phyloP scores from a whole-genome alignment of 2,329 filamentous ascomycete species.

The Cladosporium cucumerinum region DNA sequence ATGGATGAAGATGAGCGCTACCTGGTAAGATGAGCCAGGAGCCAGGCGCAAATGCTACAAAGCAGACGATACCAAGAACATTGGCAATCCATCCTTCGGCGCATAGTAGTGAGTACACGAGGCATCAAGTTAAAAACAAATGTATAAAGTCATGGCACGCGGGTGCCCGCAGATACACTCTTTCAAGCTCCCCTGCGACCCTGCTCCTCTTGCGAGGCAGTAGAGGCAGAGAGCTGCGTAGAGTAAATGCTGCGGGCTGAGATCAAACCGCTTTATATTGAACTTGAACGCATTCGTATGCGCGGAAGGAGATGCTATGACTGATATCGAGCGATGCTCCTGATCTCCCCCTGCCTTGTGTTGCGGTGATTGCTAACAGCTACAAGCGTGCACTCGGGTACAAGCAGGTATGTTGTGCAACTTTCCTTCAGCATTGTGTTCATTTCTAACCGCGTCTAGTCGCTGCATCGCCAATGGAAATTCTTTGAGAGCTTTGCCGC shows the following conservation, averaged over 20 bases:
- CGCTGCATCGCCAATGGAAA: slow-evolving; percentile 56
- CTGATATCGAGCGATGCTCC: slow-evolving; percentile 32
- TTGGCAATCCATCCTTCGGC: slow-evolving; percentile 21
- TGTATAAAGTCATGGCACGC: slow-evolving; percentile 36
- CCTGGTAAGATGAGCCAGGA: slow-evolving; percentile 32
- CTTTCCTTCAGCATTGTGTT: not conserved
- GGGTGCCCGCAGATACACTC: slow-evolving; percentile 29
- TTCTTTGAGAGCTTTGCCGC: slow-evolving; percentile 59
- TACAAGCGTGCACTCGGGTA: slow-evolving; percentile 51
- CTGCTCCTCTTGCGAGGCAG: not conserved
- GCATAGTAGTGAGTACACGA: slow-evolving; percentile 32
- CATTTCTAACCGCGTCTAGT: slow-evolving; percentile 37
- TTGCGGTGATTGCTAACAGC: slow-evolving; percentile 22
- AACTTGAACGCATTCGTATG: slow-evolving; percentile 41
- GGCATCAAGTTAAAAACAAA: slow-evolving; percentile 25
- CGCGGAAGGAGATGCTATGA: slow-evolving; percentile 42
- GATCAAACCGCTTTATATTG: slow-evolving; percentile 36
- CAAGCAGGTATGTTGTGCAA: slow-evolving; percentile 46
- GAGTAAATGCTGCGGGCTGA: slow-evolving; percentile 31
- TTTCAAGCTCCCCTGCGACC: slow-evolving; percentile 4
- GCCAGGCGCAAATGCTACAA: slow-evolving; percentile 11
- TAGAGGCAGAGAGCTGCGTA: slow-evolving; percentile 20
- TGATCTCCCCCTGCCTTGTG: slow-evolving; percentile 18
- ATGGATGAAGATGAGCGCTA: slow-evolving; percentile 37
- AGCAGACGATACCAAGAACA: slow-evolving; percentile 9